These are phyloP conservation scores for Podaxis rugospora DNA, from an alignment of 768 basidiomycete genomes.

Conservation along the genomic window DNA sequence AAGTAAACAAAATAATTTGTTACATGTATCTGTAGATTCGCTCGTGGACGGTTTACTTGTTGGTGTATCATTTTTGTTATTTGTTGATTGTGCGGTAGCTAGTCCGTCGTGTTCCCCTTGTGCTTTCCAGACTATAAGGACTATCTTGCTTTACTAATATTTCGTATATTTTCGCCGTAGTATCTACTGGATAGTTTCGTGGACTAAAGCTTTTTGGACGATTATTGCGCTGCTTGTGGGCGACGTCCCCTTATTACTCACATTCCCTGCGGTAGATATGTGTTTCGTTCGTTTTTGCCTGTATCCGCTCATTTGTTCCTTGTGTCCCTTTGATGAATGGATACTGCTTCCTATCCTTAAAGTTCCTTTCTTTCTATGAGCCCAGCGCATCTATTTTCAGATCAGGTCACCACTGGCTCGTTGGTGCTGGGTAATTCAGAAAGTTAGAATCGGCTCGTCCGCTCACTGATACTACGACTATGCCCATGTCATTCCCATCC, in stretches of 20 bases:
- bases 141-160: constrained; percentile 9
- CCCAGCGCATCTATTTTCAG: background rate
- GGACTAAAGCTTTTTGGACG: background rate
- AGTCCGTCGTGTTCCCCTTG: background rate
- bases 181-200: constrained; percentile 10
- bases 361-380: background rate
- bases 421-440: background rate
- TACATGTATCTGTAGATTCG: constrained; percentile 11
- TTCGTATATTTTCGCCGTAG: constrained; percentile 3
- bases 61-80: constrained; percentile 11
- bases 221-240: background rate
- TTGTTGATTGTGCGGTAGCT: background rate
- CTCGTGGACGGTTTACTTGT: constrained; percentile 10
- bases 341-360: background rate
- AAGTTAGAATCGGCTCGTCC: no score
- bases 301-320: background rate
- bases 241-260: background rate
- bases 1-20: constrained; percentile 12
- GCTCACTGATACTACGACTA: no score
- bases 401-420: no score
- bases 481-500: no score
- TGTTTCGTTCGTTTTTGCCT: background rate
- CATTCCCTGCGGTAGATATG: background rate
- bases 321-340: background rate
- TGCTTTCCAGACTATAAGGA: constrained; percentile 1